Base-by-base conservation (phyloP, 352 stramenopile genomes). In the Phytophthora brassicae region DNA sequence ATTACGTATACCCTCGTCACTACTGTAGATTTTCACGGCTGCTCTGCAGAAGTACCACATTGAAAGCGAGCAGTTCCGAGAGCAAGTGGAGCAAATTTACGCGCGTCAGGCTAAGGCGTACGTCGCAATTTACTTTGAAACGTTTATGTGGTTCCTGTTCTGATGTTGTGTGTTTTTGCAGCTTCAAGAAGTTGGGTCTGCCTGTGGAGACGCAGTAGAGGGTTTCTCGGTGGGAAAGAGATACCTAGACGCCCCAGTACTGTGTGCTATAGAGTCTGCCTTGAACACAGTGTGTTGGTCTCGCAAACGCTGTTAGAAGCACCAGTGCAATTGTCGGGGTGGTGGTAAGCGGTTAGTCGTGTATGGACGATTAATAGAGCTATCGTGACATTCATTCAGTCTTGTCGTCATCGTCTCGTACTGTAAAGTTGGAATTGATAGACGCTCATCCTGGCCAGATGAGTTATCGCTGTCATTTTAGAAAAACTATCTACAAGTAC, bases 61-160 rank as follows among this genome's bases (percentile, higher is more conserved):
- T 22, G 80, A 91, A 64, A 77, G 74, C 61, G 71, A 85, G 33
- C 53, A 74, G 46, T 88, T 93, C 73, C 79, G 75, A 24, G 68
- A 85, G 64, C 58, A 93, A 49, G 79, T 91, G 41, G 80, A 93
- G 53, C 42, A 79, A 35, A 74, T 93, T 20, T 91, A 93, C 72
- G 69, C 60, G 33, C 58, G 87, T 31, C 84, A 93, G 44, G 80
- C 84, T 1, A 80, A 83, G 41, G 66, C 70, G 84, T 92, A 82
- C 60, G 83, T 84, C 9, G 13, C 48, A 26, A 6, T 9, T 12
- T 11, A 3, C 38, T 26, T 24, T 44, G 1, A 22, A 24, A 46
- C n/a, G 12, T 4, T 41, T 6, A 31, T 41, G 41, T 24, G 16
- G 48, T 14, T 14, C 12, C 39, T 24, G 17, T 44, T 17, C 8